A percentile compares a stretch with the other conserved stretches of the same genome.
Evolutionary conservation across 2,329 filamentous ascomycete species (phyloP).

Genomic region (Pseudogymnoascus sp.): DNA sequence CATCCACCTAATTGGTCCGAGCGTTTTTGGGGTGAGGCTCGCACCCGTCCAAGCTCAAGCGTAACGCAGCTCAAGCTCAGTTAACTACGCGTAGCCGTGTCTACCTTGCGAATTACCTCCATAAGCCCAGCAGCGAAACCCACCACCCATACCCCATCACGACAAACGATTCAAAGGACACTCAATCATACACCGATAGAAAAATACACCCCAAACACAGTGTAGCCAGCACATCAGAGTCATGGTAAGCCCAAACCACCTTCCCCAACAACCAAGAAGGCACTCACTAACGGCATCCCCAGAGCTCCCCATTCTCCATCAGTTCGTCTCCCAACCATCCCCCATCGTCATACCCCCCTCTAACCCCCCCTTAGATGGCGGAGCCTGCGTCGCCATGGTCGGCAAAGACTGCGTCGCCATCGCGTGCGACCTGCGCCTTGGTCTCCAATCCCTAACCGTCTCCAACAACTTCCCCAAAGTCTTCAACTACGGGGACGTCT

Average conservation of each 20-base stretch:
- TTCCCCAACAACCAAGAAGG: not conserved
- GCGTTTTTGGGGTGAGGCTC: slow-evolving; percentile 5
- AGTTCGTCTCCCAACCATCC: slow-evolving; percentile 48
- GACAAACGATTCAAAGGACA: not conserved
- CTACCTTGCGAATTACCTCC: slow-evolving; percentile 20
- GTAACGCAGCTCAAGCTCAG: slow-evolving; percentile 7
- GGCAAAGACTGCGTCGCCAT: slow-evolving; percentile 99
- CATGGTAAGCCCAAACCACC: slow-evolving; percentile 22
- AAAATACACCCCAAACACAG: not conserved
- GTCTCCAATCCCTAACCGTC: slow-evolving; percentile 90
- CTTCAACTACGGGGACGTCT: slow-evolving; percentile 93
- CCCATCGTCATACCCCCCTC: slow-evolving; percentile 12
- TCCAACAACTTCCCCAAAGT: slow-evolving; percentile 99
- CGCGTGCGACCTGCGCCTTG: slow-evolving; percentile 95
- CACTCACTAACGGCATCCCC: slow-evolving; percentile 29
- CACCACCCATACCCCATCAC: slow-evolving; percentile 3
- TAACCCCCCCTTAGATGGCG: slow-evolving; percentile 54
- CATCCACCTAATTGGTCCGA: slow-evolving; percentile 5
- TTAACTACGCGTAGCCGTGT: slow-evolving; percentile 20
- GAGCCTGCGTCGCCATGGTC: slow-evolving; percentile 96
- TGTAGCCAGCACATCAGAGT: slow-evolving; percentile 11
- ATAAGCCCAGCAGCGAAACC: slow-evolving; percentile 9
- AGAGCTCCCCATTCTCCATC: slow-evolving; percentile 93
- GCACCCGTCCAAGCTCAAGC: not conserved
- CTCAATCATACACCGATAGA: not conserved